These are phyloP conservation scores for Camptophora hylomeconis DNA, from an alignment of 2,329 filamentous ascomycete species.

Conservation along the genomic window DNA sequence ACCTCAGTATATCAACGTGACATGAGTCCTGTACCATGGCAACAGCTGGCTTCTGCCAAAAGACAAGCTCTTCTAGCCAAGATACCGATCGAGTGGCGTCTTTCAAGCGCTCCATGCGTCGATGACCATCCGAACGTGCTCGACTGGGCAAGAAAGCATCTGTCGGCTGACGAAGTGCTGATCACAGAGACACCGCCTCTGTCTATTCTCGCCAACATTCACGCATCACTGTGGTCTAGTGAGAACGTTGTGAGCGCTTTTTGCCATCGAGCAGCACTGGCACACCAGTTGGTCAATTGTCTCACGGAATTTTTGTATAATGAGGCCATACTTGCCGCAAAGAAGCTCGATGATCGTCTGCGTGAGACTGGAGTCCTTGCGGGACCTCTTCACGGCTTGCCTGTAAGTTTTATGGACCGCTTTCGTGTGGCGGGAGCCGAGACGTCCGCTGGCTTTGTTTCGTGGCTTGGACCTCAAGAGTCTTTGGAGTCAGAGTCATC, in stretches of 20 bases:
- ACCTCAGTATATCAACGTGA: no score
- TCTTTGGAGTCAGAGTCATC: conserved; percentile 19
- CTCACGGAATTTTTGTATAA: conserved; percentile 19
- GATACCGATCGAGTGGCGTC: no score
- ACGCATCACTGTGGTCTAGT: no score
- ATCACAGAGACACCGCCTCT: no score
- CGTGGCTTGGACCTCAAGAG: conserved; percentile 8
- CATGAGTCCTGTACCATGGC: no score
- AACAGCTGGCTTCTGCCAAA: no score
- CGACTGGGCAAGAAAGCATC: no score
- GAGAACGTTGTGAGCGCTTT: conserved; percentile 16
- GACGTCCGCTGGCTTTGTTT: conserved; percentile 14
- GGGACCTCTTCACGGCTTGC: conserved; percentile 21
- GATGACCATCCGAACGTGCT: no score
- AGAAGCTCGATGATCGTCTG: conserved; percentile 15
- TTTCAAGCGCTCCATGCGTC: no score
- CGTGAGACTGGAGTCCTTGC: conserved; percentile 13
- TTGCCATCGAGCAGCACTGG: conserved; percentile 16
- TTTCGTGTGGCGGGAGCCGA: conserved; percentile 15
- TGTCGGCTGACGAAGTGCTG: no score
- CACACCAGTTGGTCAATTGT: conserved; percentile 17
- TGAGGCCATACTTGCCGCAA: conserved; percentile 15
- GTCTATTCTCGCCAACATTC: no score
- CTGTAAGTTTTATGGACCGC: conserved; percentile 21
- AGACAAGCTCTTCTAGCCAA: no score